Conservation (phyloP, 495 filamentous ascomycete genomes). For the Penicillium lagena region DNA sequence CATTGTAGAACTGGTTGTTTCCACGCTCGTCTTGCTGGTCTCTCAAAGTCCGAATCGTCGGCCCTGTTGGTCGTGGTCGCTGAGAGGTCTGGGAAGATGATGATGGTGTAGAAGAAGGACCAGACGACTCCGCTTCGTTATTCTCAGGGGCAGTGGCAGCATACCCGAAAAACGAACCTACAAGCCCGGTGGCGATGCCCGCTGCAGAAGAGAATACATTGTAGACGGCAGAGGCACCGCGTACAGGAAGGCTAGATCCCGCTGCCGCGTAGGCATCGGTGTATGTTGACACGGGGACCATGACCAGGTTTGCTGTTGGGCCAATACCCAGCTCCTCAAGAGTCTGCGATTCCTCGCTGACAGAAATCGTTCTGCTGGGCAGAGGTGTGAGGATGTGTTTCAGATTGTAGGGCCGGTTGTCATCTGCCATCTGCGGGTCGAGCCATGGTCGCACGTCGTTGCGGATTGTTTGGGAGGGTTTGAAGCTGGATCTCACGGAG, state of each 20-base stretch:
- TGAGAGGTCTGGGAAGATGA: constrained; percentile 4
- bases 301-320: constrained; percentile 76
- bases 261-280: constrained; percentile 51
- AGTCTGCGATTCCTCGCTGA: constrained; percentile 63
- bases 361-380: constrained; percentile 65
- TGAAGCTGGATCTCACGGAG: constrained; percentile 67
- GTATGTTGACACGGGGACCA: constrained; percentile 61
- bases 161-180: constrained; percentile 53
- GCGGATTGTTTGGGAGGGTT: constrained; percentile 54
- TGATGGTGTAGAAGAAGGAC: constrained; percentile 6
- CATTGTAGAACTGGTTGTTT: constrained; percentile 74
- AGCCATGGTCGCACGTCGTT: constrained; percentile 72
- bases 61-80: constrained; percentile 15
- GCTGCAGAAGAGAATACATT: constrained; percentile 37
- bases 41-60: constrained; percentile 50
- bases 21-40: constrained; percentile 46
- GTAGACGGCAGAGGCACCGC: constrained; percentile 37
- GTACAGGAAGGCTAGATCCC: constrained; percentile 34
- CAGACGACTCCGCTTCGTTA: constrained; percentile 1
- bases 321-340: constrained; percentile 62
- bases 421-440: constrained; percentile 44
- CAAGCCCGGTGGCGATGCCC: constrained; percentile 38
- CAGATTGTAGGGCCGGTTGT: constrained; percentile 66
- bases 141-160: constrained; percentile 18
- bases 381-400: constrained; percentile 76